Evolutionary conservation across 768 basidiomycete genomes (phyloP), one percentile per base, ranked within the genome.

Genomic region (Crassisporium funariophilum): DNA sequence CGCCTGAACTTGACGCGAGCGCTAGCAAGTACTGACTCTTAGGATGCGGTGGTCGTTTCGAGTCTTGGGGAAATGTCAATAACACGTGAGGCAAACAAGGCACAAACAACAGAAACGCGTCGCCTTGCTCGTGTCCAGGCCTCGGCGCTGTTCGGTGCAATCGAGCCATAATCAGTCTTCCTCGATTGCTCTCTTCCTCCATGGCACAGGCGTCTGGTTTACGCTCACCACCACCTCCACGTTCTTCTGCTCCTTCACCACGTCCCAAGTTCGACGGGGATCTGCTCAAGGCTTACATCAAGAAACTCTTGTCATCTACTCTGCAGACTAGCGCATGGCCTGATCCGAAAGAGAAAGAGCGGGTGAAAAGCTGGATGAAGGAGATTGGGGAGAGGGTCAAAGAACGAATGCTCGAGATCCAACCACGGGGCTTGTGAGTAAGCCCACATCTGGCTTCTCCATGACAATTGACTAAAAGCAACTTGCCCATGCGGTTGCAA

Each of bases 341-440:
- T 23, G 80, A 83, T 35, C 60, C 74, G 38, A 81, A 80, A 55
- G 88, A 92, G 44, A 75, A 79, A 19, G 87, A 91, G 24, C 78
- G 77, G 47, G 77, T 85, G 13, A 86, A 81, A 63, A 73, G 66
- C 4, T 88, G 86, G 84, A 90, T 88, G 63, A 88, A 84, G 65
- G 88, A 93, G 59, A 85, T 93, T 47, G 82, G 87, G 15, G 87
- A 88, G 58, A 78, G 91, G 37, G 81, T 93, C 35, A 93, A 91
- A 67, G 86, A 90, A 64, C 74, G 91, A 57, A 91, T 91, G 88
- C 56, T 89, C 43, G 86, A 87, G 60, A 89, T 92, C 43, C 84
- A 88, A 58, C 84, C 88, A 22, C 75, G 75, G 54, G 87, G 88
- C 47, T 91, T 88, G 90, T 91, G 68, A 80, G 88, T 80, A 35